Conservation (phyloP, 2,329 filamentous ascomycete genomes). For the Ascochyta clinopodiicola region DNA sequence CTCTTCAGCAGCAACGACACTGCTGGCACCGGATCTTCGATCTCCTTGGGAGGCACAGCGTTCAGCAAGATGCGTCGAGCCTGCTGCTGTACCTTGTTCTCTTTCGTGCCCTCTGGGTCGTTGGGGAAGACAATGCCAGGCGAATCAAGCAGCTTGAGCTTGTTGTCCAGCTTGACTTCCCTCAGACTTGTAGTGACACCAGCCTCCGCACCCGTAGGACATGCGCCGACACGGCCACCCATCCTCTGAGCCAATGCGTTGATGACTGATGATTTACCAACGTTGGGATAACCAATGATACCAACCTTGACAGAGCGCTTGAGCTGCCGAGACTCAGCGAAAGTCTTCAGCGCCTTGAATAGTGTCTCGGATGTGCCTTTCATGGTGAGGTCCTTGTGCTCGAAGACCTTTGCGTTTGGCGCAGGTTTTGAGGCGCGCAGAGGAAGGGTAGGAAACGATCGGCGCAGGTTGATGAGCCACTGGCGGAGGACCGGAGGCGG, state of each 20-base stretch:
- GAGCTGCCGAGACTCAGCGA: conserved; percentile 79
- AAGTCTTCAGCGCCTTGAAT: conserved; percentile 89
- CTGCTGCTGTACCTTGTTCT: conserved; percentile 70
- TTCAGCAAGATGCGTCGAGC: conserved; percentile 88
- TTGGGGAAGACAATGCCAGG: conserved; percentile 94
- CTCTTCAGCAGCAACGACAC: conserved; percentile 84
- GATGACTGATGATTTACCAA: conserved; percentile 96
- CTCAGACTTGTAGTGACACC: conserved; percentile 89
- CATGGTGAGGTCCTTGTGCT: conserved; percentile 87
- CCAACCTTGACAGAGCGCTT: conserved; percentile 91
- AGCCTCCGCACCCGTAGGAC: conserved; percentile 88
- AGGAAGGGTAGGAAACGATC: conserved; percentile 90
- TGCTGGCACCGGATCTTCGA: conserved; percentile 88
- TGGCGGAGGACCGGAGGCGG: conserved; percentile 80
- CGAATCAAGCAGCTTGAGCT: conserved; percentile 90
- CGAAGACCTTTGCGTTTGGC: conserved; percentile 86
- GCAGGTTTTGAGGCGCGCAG: conserved; percentile 83
- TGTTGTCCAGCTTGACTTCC: conserved; percentile 92
- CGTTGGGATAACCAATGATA: conserved; percentile 94
- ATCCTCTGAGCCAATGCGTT: conserved; percentile 85
- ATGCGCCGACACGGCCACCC: conserved; percentile 72
- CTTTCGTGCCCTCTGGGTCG: conserved; percentile 53
- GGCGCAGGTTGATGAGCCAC: conserved; percentile 84
- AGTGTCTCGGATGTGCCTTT: conserved; percentile 84
- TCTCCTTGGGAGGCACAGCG: conserved; percentile 90